A percentile compares a stretch with the other conserved stretches of the same genome.
Evolutionary conservation across 140 eudicot genomes (phyloP).

Genomic region (Stevia rebaudiana): DNA sequence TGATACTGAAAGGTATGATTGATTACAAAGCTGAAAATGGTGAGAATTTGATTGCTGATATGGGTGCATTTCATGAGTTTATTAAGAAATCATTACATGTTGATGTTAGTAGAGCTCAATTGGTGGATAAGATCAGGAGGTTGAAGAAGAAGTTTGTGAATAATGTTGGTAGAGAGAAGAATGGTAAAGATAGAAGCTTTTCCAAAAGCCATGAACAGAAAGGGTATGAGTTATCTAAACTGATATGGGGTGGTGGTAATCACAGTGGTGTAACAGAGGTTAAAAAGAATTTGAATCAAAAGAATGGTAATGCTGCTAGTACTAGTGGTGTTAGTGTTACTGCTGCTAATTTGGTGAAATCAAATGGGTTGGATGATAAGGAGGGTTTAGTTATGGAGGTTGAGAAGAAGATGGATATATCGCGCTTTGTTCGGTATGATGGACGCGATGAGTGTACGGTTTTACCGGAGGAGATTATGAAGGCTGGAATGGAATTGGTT

Average conservation of each 20-base stretch:
- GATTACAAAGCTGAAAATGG: conserved; percentile 39
- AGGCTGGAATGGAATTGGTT: conserved; percentile 32
- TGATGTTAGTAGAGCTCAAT: conserved; percentile 47
- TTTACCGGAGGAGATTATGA: conserved; percentile 30
- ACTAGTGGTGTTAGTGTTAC: background rate
- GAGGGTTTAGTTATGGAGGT: conserved; percentile 19
- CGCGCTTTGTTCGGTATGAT: conserved; percentile 21
- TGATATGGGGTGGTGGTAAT: conserved; percentile 49
- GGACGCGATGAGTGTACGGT: conserved; percentile 1
- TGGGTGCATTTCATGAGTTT: conserved; percentile 43
- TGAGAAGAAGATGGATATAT: conserved; percentile 12
- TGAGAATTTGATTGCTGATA: conserved; percentile 35
- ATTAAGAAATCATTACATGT: conserved; percentile 51
- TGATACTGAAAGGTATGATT: conserved; percentile 54
- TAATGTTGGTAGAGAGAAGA: conserved; percentile 33
- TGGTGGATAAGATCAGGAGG: conserved; percentile 57
- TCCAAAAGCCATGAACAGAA: conserved; percentile 49
- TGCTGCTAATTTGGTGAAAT: background rate
- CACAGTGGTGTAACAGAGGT: conserved; percentile 13
- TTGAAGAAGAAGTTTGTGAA: conserved; percentile 54
- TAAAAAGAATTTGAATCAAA: conserved; percentile 12
- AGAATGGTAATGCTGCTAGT: conserved; percentile 13
- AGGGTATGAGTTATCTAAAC: conserved; percentile 45
- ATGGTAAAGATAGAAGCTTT: conserved; percentile 40
- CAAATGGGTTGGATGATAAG: conserved; percentile 26